phyloP scores from a whole-genome alignment of 345 rosid species.

The Passiflora organensis region DNA sequence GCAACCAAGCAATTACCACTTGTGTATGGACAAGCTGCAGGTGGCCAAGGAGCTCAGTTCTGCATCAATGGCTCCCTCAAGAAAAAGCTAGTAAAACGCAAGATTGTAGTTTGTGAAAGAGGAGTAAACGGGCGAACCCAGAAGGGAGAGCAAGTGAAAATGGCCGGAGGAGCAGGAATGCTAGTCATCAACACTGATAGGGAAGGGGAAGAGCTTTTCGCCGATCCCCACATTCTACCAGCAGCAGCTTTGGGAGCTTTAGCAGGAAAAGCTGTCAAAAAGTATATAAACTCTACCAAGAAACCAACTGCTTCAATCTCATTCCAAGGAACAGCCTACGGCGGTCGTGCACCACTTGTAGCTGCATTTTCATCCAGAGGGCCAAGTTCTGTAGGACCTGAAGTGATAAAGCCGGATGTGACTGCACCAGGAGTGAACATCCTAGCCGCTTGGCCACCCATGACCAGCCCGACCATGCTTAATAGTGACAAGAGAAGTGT shows the following conservation, averaged over 20 bases:
- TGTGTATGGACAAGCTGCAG: slow-evolving; percentile 50
- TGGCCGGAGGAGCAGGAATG: slow-evolving; percentile 66
- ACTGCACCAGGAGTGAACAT: slow-evolving; percentile 79
- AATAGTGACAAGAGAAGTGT: slow-evolving; percentile 52
- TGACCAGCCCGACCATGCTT: slow-evolving; percentile 40
- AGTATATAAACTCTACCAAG: slow-evolving; percentile 35
- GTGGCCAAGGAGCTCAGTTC: slow-evolving; percentile 34
- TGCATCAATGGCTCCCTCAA: slow-evolving; percentile 34
- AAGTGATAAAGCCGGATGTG: slow-evolving; percentile 68
- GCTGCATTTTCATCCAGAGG: slow-evolving; percentile 85
- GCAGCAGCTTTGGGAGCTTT: slow-evolving; percentile 46
- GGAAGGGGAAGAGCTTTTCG: slow-evolving; percentile 59
- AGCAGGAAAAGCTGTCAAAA: slow-evolving; percentile 36
- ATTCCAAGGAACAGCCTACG: slow-evolving; percentile 53
- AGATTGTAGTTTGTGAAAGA: slow-evolving; percentile 37
- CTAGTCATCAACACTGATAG: slow-evolving; percentile 39
- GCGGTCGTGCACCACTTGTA: slow-evolving; percentile 53
- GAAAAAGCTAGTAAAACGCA: slow-evolving; percentile 28
- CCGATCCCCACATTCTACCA: slow-evolving; percentile 64
- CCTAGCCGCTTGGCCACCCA: slow-evolving; percentile 76
- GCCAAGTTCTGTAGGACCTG: slow-evolving; percentile 48
- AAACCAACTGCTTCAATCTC: slow-evolving; percentile 46
- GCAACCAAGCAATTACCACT: slow-evolving; percentile 36
- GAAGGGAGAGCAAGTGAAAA: slow-evolving; percentile 39
- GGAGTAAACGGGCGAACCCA: slow-evolving; percentile 11